These are phyloP conservation scores for Mrakia frigida DNA, from an alignment of 768 basidiomycete species.

Conservation along the genomic window DNA sequence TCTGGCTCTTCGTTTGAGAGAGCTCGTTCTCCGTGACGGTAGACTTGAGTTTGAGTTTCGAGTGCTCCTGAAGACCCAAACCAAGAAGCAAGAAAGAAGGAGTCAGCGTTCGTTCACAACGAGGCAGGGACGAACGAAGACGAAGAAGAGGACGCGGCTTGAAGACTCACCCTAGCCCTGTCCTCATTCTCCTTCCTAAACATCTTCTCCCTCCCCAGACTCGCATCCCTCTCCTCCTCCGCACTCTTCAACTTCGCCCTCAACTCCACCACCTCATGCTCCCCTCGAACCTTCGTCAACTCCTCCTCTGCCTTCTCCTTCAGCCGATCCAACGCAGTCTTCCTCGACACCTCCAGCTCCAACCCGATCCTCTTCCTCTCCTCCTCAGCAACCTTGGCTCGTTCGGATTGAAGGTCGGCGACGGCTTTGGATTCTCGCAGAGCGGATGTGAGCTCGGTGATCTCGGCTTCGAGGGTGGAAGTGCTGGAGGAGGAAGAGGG, in stretches of 20 bases:
- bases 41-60: constrained; percentile 14
- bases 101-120: no score
- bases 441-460: background rate
- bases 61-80: background rate
- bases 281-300: background rate
- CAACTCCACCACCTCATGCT: background rate
- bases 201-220: constrained; percentile 9
- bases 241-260: background rate
- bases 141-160: background rate
- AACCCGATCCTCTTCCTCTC: background rate
- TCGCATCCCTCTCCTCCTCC: constrained; percentile 11
- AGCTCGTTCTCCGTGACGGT: constrained; percentile 9
- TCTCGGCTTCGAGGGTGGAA: background rate
- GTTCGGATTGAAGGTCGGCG: background rate
- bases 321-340: background rate
- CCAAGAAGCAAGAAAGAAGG: background rate
- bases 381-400: background rate
- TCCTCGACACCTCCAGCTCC: constrained; percentile 1
- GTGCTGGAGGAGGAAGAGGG: background rate
- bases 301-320: background rate
- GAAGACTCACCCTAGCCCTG: background rate
- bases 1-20: background rate
- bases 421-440: background rate
- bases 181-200: constrained; percentile 8
- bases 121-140: background rate